These are phyloP conservation scores for Anthracocystis panici-leucophaei DNA, from an alignment of 1,284 basidiomycete genomes.

Conservation along the genomic window DNA sequence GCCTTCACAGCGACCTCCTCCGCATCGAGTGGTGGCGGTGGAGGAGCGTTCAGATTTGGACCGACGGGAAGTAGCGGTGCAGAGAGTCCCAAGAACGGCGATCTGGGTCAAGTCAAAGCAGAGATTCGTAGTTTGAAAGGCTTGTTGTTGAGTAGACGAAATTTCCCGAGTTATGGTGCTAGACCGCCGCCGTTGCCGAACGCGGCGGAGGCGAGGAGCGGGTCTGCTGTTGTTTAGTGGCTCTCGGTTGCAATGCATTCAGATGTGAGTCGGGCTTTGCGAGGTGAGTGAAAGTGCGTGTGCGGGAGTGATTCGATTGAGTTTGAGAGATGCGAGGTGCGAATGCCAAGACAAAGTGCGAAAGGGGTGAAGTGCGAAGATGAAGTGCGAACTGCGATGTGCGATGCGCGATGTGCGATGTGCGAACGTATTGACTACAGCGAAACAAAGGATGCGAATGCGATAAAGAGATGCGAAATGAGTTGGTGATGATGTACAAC, in stretches of 20 bases:
- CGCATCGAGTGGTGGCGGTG: conserved; percentile 4
- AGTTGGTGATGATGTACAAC: background rate
- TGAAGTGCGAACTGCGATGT: background rate
- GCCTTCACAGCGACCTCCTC: conserved; percentile 27
- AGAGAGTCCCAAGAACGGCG: conserved; percentile 35
- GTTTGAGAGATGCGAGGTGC: background rate
- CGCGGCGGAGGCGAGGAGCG: conserved; percentile 15
- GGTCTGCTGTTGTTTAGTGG: conserved; percentile 32
- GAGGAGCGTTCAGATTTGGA: conserved; percentile 21
- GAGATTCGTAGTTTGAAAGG: conserved; percentile 67
- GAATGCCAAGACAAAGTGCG: background rate
- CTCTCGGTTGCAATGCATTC: background rate
- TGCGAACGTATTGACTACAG: background rate
- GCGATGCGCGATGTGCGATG: background rate
- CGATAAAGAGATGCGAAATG: background rate
- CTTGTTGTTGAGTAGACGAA: conserved; percentile 59
- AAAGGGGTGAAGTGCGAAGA: background rate
- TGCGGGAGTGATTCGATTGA: background rate
- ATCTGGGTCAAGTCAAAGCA: conserved; percentile 64
- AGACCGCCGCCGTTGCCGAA: conserved; percentile 37
- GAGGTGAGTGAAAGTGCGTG: background rate
- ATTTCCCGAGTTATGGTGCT: conserved; percentile 54
- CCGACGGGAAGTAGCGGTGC: conserved; percentile 16
- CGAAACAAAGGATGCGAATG: background rate
- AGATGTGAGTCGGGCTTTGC: background rate